Evolutionary conservation across 441 rosid genomes (phyloP).

Genomic region (Croton laevigatus): DNA sequence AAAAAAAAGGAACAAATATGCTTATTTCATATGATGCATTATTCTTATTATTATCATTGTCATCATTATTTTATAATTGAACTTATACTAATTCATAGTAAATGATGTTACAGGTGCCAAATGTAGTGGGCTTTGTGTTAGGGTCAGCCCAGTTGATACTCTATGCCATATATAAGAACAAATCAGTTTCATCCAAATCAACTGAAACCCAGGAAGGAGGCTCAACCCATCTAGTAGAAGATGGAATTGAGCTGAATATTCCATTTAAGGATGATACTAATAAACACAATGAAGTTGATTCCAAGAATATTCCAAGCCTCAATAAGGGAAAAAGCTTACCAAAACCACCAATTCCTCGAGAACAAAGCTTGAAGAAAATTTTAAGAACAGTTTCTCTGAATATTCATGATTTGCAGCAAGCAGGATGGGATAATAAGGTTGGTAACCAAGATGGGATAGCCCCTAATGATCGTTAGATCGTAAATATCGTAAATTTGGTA

Average conservation of each 20-base stretch:
- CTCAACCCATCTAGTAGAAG: background rate
- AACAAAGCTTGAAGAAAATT: slow-evolving; percentile 6
- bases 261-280: too few species aligned
- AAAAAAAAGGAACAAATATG: too few species aligned
- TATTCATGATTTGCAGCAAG: slow-evolving; percentile 4
- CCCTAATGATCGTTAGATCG: background rate
- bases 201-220: background rate
- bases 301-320: background rate
- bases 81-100: too few species aligned
- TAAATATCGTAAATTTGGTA: too few species aligned
- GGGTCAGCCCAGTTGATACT: slow-evolving; percentile 17
- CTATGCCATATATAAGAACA: slow-evolving; percentile 20
- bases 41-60: too few species aligned
- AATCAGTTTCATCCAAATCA: slow-evolving; percentile 6
- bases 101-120: slow-evolving; percentile 7
- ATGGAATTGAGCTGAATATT: background rate
- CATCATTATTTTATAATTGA: too few species aligned
- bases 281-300: background rate
- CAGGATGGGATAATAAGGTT: background rate
- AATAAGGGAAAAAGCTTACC: slow-evolving; percentile 6
- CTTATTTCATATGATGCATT: too few species aligned
- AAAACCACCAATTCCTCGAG: background rate
- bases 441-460: background rate
- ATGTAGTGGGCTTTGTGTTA: slow-evolving; percentile 5
- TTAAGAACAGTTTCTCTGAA: slow-evolving; percentile 6